Conservation (phyloP, 2,329 filamentous ascomycete species). For the Colletotrichum aenigma region DNA sequence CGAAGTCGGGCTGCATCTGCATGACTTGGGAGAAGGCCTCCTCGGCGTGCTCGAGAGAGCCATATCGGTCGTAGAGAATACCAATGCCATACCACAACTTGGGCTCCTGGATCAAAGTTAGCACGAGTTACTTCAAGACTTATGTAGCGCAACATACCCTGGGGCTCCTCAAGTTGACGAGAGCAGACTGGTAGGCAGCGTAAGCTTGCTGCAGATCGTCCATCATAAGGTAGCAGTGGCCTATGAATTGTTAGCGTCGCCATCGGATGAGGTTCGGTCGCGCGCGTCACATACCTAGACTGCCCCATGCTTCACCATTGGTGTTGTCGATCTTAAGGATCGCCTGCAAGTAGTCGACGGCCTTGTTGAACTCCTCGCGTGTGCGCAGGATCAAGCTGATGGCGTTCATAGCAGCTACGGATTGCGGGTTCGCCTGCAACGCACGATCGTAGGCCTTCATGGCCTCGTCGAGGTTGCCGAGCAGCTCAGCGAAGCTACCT, state of each 20-base stretch:
- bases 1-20: conserved; percentile 96
- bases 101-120: conserved; percentile 68
- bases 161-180: conserved; percentile 90
- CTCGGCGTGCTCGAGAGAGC: conserved; percentile 94
- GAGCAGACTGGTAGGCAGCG: conserved; percentile 91
- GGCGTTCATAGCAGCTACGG: conserved; percentile 89
- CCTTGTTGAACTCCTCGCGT: conserved; percentile 91
- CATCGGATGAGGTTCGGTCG: background rate
- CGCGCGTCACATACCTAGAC: conserved; percentile 69
- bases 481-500: conserved; percentile 87
- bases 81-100: conserved; percentile 99
- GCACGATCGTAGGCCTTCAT: conserved; percentile 91
- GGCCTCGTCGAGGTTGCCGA: conserved; percentile 88
- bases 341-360: conserved; percentile 88
- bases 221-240: conserved; percentile 99
- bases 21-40: conserved; percentile 99
- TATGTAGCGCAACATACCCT: conserved; percentile 64
- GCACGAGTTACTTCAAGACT: conserved; percentile 13
- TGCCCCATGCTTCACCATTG: conserved; percentile 97
- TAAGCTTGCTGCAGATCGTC: conserved; percentile 97
- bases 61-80: conserved; percentile 95
- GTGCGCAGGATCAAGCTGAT: conserved; percentile 91
- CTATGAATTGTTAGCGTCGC: conserved; percentile 47
- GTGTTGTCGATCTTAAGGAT: conserved; percentile 88
- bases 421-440: conserved; percentile 85